These are phyloP conservation scores for Hibiscus mutabilis DNA, from an alignment of 345 rosid genomes.

Conservation along the genomic window DNA sequence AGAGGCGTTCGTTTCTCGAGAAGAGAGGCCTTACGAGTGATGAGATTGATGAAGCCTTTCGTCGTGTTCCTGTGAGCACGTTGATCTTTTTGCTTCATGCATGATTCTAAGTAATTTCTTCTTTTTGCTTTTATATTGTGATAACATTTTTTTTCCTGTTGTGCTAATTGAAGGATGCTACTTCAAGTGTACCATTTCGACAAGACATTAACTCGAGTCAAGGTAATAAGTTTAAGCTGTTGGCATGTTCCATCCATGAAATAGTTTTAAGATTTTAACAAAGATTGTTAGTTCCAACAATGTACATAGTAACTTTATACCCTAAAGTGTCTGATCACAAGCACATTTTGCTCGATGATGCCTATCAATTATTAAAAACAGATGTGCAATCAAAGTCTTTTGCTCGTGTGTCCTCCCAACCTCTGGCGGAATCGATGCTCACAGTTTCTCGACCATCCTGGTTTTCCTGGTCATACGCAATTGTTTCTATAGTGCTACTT, in stretches of 20 bases:
- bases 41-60: slow-evolving; percentile 29
- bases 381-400: slow-evolving; percentile 8
- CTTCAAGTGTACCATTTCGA: neutral
- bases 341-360: neutral
- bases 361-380: neutral
- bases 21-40: slow-evolving; percentile 22
- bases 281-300: neutral
- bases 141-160: neutral
- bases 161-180: slow-evolving; percentile 13
- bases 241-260: neutral
- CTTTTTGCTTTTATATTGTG: neutral
- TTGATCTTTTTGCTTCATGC: slow-evolving; percentile 1
- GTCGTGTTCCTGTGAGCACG: slow-evolving; percentile 20
- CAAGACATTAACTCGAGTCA: slow-evolving; percentile 1
- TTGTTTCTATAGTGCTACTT: slow-evolving; percentile 13
- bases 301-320: neutral
- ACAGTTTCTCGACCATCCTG: slow-evolving; percentile 4
- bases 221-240: slow-evolving; percentile 12
- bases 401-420: neutral
- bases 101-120: neutral
- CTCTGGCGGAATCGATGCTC: neutral
- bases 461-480: slow-evolving; percentile 18
- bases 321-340: neutral
- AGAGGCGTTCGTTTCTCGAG: slow-evolving; percentile 24
- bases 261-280: neutral